phyloP scores from a whole-genome alignment of 1,139 yeast genomes.

The Schwanniomyces etchellsii region DNA sequence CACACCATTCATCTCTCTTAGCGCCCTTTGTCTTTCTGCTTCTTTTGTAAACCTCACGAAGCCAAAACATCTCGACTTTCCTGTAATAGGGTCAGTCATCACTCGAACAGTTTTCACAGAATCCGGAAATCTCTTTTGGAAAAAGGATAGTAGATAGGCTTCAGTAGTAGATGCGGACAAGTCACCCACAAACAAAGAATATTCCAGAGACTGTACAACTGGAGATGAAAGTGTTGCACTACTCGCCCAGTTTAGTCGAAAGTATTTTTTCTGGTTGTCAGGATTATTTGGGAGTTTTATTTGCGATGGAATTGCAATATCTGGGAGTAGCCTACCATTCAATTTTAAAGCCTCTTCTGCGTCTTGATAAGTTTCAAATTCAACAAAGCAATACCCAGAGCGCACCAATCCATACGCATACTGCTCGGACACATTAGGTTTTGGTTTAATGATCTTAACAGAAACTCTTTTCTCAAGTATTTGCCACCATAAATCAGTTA shows the following conservation, averaged over 20 bases:
- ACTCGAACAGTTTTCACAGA: conserved; percentile 66
- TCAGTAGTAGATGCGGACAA: conserved; percentile 69
- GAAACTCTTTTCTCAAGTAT: conserved; percentile 34
- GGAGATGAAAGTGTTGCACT: conserved; percentile 56
- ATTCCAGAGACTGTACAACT: conserved; percentile 48
- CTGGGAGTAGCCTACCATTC: conserved; percentile 63
- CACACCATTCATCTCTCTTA: conserved; percentile 68
- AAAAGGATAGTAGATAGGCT: conserved; percentile 60
- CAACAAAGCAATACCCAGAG: conserved; percentile 72
- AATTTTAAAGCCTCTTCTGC: conserved; percentile 61
- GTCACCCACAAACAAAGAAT: conserved; percentile 73
- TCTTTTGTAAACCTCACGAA: conserved; percentile 66
- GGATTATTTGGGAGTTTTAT: conserved; percentile 38
- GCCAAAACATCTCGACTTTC: conserved; percentile 71
- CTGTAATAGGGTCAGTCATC: conserved; percentile 71
- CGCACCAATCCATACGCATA: conserved; percentile 35
- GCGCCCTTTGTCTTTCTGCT: conserved; percentile 57
- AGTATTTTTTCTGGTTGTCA: conserved; percentile 52
- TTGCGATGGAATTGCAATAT: conserved; percentile 44
- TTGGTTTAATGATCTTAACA: conserved; percentile 52
- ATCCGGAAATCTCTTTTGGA: conserved; percentile 54
- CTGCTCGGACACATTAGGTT: conserved; percentile 19
- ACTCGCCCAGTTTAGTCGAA: conserved; percentile 71
- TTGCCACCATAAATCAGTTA: conserved; percentile 56
- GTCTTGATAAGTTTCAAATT: conserved; percentile 56